phyloP scores from a whole-genome alignment of 2,329 filamentous ascomycete genomes.

The Beauveria sp. region DNA sequence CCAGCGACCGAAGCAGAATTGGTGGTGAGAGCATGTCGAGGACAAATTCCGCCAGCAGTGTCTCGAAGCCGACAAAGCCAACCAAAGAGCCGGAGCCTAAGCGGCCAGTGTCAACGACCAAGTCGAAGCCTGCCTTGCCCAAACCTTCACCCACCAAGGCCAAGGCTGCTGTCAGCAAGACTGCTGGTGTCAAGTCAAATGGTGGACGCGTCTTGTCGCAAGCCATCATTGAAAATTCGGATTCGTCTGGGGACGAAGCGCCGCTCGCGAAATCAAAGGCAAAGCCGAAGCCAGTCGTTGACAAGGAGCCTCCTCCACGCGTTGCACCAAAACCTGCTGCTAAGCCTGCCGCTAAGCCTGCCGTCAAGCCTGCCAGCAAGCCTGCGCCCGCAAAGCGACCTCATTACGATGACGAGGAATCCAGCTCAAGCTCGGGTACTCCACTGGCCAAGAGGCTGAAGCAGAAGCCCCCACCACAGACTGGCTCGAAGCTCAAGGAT shows the following conservation, averaged over 20 bases:
- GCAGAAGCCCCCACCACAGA: slow-evolving; percentile 33
- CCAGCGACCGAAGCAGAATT: slow-evolving; percentile 22
- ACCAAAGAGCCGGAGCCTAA: slow-evolving; percentile 50
- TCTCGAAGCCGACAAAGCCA: slow-evolving; percentile 48
- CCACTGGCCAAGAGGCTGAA: slow-evolving; percentile 52
- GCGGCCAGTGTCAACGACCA: slow-evolving; percentile 35
- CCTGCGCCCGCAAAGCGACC: slow-evolving; percentile 39
- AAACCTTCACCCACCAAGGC: slow-evolving; percentile 37
- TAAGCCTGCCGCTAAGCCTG: slow-evolving; percentile 9
- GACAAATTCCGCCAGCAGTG: slow-evolving; percentile 43
- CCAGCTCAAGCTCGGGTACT: slow-evolving; percentile 52
- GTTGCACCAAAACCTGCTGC: slow-evolving; percentile 19
- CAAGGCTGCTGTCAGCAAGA: slow-evolving; percentile 23
- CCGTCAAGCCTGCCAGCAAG: slow-evolving; percentile 14
- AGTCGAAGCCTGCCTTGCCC: slow-evolving; percentile 26
- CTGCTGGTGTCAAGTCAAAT: slow-evolving; percentile 24
- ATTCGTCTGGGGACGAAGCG: slow-evolving; percentile 44
- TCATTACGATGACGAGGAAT: slow-evolving; percentile 46
- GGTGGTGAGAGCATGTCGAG: slow-evolving; percentile 39
- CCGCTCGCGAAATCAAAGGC: slow-evolving; percentile 24
- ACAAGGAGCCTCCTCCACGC: slow-evolving; percentile 10
- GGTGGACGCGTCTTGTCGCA: slow-evolving; percentile 44
- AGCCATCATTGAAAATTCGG: slow-evolving; percentile 49
- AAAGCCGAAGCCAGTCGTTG: slow-evolving; percentile 13
- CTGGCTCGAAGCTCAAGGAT: slow-evolving; percentile 22